Evolutionary conservation across 106 monocot genomes (phyloP), one percentile per base, ranked within the genome.

Genomic region (Allium cepa): DNA sequence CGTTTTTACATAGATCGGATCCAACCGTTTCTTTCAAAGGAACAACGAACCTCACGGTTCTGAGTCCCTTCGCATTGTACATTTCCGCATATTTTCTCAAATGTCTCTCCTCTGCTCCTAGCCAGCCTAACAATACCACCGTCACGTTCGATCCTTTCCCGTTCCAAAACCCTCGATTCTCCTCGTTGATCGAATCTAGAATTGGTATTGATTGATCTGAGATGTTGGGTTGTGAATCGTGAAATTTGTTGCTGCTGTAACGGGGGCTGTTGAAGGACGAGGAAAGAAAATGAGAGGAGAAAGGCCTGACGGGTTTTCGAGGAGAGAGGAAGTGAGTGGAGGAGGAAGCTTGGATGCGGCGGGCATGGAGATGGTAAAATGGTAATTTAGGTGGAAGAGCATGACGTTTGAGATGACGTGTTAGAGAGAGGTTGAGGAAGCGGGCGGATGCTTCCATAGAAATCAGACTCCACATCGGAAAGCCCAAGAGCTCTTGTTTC

Each of bases 71-170:
- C n/a, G 69, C 58, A 7, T 52, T 59, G 69, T 99, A 99, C 67
- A 99, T 58, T 65, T 87, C 92, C n/a, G 87, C 92, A 73, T 99
- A 99, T 78, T 77, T 80, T 72, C 75, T 86, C 79, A 99, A 60
- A 59, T 99, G 89, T 75, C 76, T 92, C 59, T 78, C 66, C 69
- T 87, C 82, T 64, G 97, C 89, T 2, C 97, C 97, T n/a, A 97
- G 80, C 92, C 97, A 92, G 0, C 92, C 97, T 8, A 99, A 79
- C 63, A 99, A 60, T 45, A 99, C 97, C 60, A 87, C 92, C 53
- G 73, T 88, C 77, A 78, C 83, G 5, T 56, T 56, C 17, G 63
- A 62, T 56, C 77, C 79, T 26, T 73, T 69, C 7, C 53, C 71
- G 45, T 15, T 61, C 11, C 47, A 18, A 13, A 70, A 26, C 62